These are phyloP conservation scores for Cystobasidium slooffiae DNA, from an alignment of 1,284 basidiomycete species.

Conservation along the genomic window DNA sequence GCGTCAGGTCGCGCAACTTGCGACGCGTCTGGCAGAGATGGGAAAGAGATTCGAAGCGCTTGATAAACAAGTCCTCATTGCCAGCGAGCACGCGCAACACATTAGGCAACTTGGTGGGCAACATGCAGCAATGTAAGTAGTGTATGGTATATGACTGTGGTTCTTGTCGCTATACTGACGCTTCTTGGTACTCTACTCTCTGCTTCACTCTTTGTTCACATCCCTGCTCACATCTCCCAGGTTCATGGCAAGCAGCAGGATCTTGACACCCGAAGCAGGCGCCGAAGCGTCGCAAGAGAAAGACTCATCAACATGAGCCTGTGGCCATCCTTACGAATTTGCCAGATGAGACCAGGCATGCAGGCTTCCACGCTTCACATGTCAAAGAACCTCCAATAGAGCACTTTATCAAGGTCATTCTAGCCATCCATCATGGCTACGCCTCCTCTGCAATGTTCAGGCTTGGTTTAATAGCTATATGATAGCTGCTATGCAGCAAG, in stretches of 20 bases:
- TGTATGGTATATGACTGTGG: background rate
- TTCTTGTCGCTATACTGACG: background rate
- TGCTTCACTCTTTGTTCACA: background rate
- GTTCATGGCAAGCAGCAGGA: constrained; percentile 27
- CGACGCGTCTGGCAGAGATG: constrained; percentile 35
- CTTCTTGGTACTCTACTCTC: background rate
- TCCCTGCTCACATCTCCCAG: background rate
- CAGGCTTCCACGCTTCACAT: background rate
- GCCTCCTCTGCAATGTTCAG: too few relatives aligned
- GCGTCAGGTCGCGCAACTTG: constrained; percentile 38
- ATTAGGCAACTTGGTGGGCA: constrained; percentile 26
- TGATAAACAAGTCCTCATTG: constrained; percentile 30
- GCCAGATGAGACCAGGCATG: too few relatives aligned
- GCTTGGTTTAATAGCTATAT: too few relatives aligned
- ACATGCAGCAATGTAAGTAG: constrained; percentile 34
- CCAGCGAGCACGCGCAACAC: constrained; percentile 26
- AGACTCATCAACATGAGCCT: background rate
- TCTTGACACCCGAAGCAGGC: constrained; percentile 26
- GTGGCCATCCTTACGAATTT: too few relatives aligned
- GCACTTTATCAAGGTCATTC: too few relatives aligned
- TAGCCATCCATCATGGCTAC: too few relatives aligned
- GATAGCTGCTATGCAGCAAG: too few relatives aligned
- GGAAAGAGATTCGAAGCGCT: constrained; percentile 20
- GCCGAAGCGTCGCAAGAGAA: background rate
- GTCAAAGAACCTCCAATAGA: background rate